These are phyloP conservation scores for Heliamphora exappendiculata DNA, from an alignment of 148 eudicot species.

Conservation along the genomic window DNA sequence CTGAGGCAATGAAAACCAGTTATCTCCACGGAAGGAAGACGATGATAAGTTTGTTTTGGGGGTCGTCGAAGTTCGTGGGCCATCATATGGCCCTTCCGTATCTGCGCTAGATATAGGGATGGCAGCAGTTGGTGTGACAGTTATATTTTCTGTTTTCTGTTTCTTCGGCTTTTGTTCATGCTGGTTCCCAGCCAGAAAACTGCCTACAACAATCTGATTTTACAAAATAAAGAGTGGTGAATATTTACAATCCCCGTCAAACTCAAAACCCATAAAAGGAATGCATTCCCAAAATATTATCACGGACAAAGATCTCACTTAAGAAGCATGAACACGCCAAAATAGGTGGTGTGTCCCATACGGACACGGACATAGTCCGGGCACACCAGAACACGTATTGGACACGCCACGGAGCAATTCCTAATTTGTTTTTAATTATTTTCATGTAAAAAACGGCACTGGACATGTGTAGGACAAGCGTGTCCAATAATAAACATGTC, in stretches of 20 bases:
- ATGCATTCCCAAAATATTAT: background rate
- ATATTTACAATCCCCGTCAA: background rate
- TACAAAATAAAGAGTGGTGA: background rate
- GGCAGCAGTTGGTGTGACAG: constrained; percentile 34
- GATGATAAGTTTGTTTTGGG: constrained; percentile 19
- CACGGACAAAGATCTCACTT: too few species aligned
- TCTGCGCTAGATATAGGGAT: constrained; percentile 40
- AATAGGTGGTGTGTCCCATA: too few species aligned
- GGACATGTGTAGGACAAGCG: too few species aligned
- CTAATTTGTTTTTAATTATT: too few species aligned
- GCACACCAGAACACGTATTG: too few species aligned
- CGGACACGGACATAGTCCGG: too few species aligned
- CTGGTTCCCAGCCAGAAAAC: constrained; percentile 78
- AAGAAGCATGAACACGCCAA: too few species aligned
- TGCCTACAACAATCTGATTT: constrained; percentile 85
- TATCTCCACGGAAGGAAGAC: constrained; percentile 50
- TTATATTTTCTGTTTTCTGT: constrained; percentile 42
- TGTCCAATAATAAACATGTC: too few species aligned
- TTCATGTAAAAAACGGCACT: too few species aligned
- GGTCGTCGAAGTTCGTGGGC: constrained; percentile 22
- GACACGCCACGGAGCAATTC: too few species aligned
- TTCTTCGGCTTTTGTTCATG: constrained; percentile 79
- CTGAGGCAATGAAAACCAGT: constrained; percentile 36
- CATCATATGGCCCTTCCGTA: constrained; percentile 41
- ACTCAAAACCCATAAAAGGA: background rate